Evolutionary conservation across 78 protist species (phyloP), one percentile per base, ranked within the genome.

Genomic region (Fonticula alba): DNA sequence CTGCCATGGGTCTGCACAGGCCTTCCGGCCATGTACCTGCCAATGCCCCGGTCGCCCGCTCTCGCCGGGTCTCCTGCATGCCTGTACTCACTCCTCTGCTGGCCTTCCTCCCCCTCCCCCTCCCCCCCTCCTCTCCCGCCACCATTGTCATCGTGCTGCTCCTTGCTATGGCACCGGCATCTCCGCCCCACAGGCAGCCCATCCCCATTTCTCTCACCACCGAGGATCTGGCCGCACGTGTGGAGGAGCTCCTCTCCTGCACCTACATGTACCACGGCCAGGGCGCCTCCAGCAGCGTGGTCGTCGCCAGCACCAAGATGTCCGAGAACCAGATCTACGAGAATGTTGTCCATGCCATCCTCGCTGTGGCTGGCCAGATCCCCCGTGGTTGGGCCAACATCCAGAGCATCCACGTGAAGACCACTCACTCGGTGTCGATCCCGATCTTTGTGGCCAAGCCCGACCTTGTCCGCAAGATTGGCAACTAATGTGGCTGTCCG

Each of bases 321-420:
- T 13, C 47, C 22, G 47, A 11, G 6, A 11, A 41, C 22, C 47
- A 41, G 47, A 6, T 41, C 47, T 6, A 6, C 11, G 15, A 37
- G 4, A 10, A 37, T 32, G 40, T 46, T 22, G 1, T 1, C 52
- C 5, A 11, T 68, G 20, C n/a, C 29, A 62, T 52, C 22, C 15
- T 29, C 29, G 37, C 2, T 2, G 41, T 50, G 9, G 66, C 59
- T 10, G 26, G n/a, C 20, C 3, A 22, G 36, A 2, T 64, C 15
- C 76, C 76, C 19, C 24, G 37, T 19, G 17, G 41, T 13, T 65
- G 68, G 69, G 3, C 3, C 24, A 15, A 3, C 0, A 20, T 72
- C 46, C 64, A 43, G 55, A 50, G 69, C 49, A 5, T 65, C 29
- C 14, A 65, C 56, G n/a, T 72, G 54, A 62, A 56, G 68, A 65